A percentile compares a stretch with the other conserved stretches of the same genome.
Evolutionary conservation across 2,329 filamentous ascomycete species (phyloP).

Genomic region (Penicillium brasilianum): DNA sequence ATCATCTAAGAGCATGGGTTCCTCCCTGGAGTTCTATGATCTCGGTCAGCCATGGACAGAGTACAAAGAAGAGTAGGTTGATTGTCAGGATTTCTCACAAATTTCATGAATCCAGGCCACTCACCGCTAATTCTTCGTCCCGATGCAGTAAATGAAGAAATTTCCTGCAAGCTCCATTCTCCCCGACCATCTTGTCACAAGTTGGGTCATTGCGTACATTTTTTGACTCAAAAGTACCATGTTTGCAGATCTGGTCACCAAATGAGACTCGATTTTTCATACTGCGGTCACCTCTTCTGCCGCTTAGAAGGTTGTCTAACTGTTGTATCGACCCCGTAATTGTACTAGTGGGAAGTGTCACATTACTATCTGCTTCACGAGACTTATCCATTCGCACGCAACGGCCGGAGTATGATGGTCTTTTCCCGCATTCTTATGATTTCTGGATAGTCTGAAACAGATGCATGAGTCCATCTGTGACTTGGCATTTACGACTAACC

Average conservation of each 20-base stretch:
- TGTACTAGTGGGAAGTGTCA: background rate
- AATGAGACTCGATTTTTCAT: background rate
- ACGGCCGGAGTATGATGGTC: no score
- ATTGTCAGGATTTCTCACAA: no score
- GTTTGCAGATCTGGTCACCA: background rate
- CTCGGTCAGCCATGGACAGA: background rate
- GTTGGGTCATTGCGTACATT: no score
- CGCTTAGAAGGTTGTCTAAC: background rate
- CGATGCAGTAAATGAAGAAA: background rate
- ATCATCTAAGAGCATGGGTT: background rate
- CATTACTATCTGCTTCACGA: background rate
- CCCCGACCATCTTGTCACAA: no score
- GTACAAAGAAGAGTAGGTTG: background rate
- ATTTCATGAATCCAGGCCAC: background rate
- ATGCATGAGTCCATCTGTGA: no score
- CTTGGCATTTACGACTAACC: background rate
- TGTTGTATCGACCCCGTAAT: background rate
- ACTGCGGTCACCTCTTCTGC: background rate
- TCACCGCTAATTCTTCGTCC: background rate
- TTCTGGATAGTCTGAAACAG: background rate
- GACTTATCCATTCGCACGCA: no score
- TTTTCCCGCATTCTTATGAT: background rate
- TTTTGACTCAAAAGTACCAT: background rate
- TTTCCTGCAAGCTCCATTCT: background rate
- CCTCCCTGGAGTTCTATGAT: background rate